A percentile compares a stretch with the other conserved stretches of the same genome.
phyloP scores from a whole-genome alignment of 2,329 filamentous ascomycete species.

The Penicillium sp. region DNA sequence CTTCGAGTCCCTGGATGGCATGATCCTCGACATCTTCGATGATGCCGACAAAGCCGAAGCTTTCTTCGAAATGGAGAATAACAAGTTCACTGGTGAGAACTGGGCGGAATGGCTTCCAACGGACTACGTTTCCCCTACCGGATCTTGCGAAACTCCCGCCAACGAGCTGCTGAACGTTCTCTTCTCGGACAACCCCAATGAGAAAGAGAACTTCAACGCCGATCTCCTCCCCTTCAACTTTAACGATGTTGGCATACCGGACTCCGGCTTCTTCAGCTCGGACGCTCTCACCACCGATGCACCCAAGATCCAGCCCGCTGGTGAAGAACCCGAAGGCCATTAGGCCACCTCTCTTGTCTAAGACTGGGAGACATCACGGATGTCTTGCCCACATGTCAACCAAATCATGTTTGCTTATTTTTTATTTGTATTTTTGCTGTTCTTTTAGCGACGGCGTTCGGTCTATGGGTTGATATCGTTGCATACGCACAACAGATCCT shows the following conservation, averaged over 20 bases:
- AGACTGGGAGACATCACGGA: not conserved
- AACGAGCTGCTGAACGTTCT: conserved; percentile 37
- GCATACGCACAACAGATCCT: not conserved
- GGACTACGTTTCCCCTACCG: conserved; percentile 34
- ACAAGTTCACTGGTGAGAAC: conserved; percentile 25
- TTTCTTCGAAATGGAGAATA: conserved; percentile 28
- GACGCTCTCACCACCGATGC: conserved; percentile 31
- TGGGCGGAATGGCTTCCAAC: conserved; percentile 42
- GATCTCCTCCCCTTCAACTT: conserved; percentile 35
- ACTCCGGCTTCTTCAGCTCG: conserved; percentile 39
- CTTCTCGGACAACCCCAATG: conserved; percentile 31
- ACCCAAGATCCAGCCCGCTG: conserved; percentile 22
- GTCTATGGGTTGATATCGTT: conserved; percentile 12
- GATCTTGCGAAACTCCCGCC: conserved; percentile 28
- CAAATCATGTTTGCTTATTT: not conserved
- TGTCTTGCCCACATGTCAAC: not conserved
- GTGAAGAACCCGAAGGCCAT: conserved; percentile 11
- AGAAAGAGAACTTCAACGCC: conserved; percentile 29
- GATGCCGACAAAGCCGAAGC: conserved; percentile 28
- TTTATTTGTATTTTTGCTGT: conserved; percentile 12
- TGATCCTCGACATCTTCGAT: conserved; percentile 42
- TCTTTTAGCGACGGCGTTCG: conserved; percentile 26
- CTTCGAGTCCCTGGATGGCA: conserved; percentile 34
- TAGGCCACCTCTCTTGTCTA: conserved; percentile 13
- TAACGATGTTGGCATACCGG: conserved; percentile 29